Base-by-base conservation (phyloP, 2,329 filamentous ascomycete genomes). In the Trichophyton equinum region DNA sequence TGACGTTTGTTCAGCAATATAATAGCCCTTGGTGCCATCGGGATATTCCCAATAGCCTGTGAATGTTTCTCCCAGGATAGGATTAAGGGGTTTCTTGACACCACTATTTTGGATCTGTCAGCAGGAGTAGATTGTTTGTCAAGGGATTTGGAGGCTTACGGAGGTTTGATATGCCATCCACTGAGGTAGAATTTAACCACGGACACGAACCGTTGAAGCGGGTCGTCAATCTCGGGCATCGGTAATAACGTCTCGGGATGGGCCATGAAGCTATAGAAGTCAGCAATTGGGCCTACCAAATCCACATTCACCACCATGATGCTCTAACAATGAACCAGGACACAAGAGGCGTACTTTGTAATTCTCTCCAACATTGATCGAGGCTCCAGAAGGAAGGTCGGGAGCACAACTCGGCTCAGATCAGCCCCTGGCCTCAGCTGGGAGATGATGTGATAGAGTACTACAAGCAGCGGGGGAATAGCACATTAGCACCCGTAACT, bases 171-270 rank as follows among this genome's bases (percentile, higher is more conserved):
- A 74, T 99, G 94, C 94, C 94, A 99, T 69, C 94, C 94, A 74
- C 91, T 96, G 51, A 99, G 80, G 75, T 99, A 99, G 75, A 99
- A 99, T 76, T 95, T 96, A 71, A 96, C 89, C 57, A 99, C 94
- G 13, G 91, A 89, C 33, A 97, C 85, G 71, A 99, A 99, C 72
- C 94, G 85, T 70, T 92, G 80, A 61, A 90, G 79, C 0, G 94
- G 92, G 70, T 99, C 92, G 58, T 97, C 88, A 67, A 96, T 88
- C 55, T 84, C 78, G 51, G 92, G 83, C 74, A 97, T 94, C 38
- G 88, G 86, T 3, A 99, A 84, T 36, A 99, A 85, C 70, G 91
- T 95, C 76, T 99, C 94, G 46, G 94, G 94, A 72, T 99, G 94
- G 68, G 92, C 95, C 94, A 99, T 99, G 81, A 99, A 99, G 79